Evolutionary conservation across 352 stramenopile genomes (phyloP).

Genomic region (Discostella stelligera): DNA sequence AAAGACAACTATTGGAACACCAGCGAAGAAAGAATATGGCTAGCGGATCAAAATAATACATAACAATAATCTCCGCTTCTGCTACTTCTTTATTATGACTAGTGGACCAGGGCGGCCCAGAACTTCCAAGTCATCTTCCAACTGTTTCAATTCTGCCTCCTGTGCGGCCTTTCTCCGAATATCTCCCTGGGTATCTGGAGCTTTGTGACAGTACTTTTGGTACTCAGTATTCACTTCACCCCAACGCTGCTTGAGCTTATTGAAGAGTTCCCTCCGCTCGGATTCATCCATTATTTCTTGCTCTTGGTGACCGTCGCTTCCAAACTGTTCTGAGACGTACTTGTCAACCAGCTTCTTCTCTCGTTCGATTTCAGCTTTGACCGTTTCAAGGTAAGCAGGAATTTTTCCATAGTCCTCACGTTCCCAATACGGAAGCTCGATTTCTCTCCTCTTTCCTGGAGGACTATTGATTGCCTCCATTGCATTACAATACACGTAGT

Average conservation of each 20-base stretch:
- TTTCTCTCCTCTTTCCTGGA: conserved; percentile 63
- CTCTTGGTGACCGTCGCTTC: conserved; percentile 34
- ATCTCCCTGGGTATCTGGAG: conserved; percentile 89
- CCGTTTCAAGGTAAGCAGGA: conserved; percentile 87
- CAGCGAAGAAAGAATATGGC: conserved; percentile 59
- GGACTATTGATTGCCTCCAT: conserved; percentile 89
- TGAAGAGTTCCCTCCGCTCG: conserved; percentile 85
- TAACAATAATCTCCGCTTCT: not conserved
- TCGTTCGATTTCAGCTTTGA: conserved; percentile 90
- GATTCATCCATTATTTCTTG: conserved; percentile 85
- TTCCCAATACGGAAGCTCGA: conserved; percentile 84
- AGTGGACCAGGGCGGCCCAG: conserved; percentile 65
- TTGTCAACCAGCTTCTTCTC: conserved; percentile 92
- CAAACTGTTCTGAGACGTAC: conserved; percentile 83
- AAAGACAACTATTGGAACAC: conserved; percentile 72
- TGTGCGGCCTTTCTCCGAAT: conserved; percentile 90
- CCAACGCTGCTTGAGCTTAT: conserved; percentile 91
- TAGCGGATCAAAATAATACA: conserved; percentile 40
- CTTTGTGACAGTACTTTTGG: conserved; percentile 92
- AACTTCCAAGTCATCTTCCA: conserved; percentile 90
- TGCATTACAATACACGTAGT: conserved; percentile 91
- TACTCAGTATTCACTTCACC: conserved; percentile 92
- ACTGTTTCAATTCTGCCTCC: conserved; percentile 88
- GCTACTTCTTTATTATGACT: conserved; percentile 32
- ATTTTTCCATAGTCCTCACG: conserved; percentile 92